Conservation (phyloP, 768 basidiomycete species). For the Suillus brevipes region DNA sequence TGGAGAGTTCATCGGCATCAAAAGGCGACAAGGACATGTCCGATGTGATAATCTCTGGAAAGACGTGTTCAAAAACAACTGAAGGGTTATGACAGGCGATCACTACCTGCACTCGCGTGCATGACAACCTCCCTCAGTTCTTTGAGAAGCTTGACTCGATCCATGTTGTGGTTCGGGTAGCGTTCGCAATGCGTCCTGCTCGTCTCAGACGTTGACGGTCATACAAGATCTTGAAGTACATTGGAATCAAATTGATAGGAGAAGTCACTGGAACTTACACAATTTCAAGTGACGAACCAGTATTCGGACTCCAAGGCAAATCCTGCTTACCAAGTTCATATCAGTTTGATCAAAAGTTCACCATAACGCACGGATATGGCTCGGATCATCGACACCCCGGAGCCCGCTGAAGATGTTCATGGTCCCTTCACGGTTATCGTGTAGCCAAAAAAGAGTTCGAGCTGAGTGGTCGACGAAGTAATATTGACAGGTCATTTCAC, state of each 20-base stretch:
- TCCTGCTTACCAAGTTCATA: slow-evolving; percentile 2
- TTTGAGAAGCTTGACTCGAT: slow-evolving; percentile 4
- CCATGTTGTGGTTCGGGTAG: slow-evolving; percentile 5
- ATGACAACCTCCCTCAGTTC: slow-evolving; percentile 10
- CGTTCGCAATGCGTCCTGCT: slow-evolving; percentile 11
- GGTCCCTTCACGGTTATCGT: neutral
- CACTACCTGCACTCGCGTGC: slow-evolving; percentile 11
- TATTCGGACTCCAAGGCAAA: slow-evolving; percentile 9
- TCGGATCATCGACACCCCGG: neutral
- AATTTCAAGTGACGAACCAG: slow-evolving; percentile 7
- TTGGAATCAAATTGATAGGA: neutral
- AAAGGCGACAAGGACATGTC: slow-evolving; percentile 12
- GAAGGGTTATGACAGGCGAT: neutral
- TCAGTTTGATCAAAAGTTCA: neutral
- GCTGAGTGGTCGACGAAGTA: slow-evolving; percentile 8
- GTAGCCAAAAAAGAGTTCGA: slow-evolving; percentile 7
- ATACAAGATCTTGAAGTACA: neutral
- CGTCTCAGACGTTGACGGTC: neutral
- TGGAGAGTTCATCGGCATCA: slow-evolving; percentile 7
- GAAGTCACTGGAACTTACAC: neutral
- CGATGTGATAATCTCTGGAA: slow-evolving; percentile 6
- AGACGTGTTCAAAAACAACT: neutral
- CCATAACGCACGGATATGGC: slow-evolving; percentile 7
- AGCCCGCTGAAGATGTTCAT: slow-evolving; percentile 1
- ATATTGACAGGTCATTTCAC: slow-evolving; percentile 1